phyloP scores from a whole-genome alignment of 129 eudicot species.

The Flaveria robusta region DNA sequence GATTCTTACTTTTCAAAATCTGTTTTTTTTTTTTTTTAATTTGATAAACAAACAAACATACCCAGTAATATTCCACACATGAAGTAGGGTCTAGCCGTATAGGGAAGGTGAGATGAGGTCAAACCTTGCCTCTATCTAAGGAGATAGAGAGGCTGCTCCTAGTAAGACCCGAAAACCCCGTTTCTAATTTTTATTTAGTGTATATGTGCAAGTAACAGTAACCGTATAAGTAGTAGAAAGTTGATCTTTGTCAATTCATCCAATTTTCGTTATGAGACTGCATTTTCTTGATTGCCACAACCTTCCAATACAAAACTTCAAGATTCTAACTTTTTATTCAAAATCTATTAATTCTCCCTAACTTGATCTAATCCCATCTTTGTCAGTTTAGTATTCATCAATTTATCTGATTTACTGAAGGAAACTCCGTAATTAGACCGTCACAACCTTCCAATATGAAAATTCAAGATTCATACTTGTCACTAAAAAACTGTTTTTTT shows the following conservation, averaged over 20 bases:
- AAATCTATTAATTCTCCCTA: not conserved
- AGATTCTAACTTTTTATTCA: constrained; percentile 10
- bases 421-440: constrained; percentile 88
- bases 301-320: constrained; percentile 37
- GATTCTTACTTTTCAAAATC: constrained; percentile 12
- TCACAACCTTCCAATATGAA: constrained; percentile 62
- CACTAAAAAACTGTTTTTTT: not conserved
- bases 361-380: constrained; percentile 11
- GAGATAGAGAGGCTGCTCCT: too few species aligned
- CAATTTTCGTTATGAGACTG: constrained; percentile 20
- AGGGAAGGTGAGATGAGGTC: too few species aligned
- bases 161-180: too few species aligned
- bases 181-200: too few species aligned
- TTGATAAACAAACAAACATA: too few species aligned
- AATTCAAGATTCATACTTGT: constrained; percentile 19
- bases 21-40: constrained; percentile 2
- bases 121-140: too few species aligned
- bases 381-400: not conserved
- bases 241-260: not conserved
- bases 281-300: constrained; percentile 95
- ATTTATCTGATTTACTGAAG: constrained; percentile 13
- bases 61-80: too few species aligned
- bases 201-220: too few species aligned
- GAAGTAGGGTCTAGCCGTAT: too few species aligned
- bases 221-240: too few species aligned